Base-by-base conservation (phyloP, 371 early-diverging fungal species). In the Mortierella sp. region DNA sequence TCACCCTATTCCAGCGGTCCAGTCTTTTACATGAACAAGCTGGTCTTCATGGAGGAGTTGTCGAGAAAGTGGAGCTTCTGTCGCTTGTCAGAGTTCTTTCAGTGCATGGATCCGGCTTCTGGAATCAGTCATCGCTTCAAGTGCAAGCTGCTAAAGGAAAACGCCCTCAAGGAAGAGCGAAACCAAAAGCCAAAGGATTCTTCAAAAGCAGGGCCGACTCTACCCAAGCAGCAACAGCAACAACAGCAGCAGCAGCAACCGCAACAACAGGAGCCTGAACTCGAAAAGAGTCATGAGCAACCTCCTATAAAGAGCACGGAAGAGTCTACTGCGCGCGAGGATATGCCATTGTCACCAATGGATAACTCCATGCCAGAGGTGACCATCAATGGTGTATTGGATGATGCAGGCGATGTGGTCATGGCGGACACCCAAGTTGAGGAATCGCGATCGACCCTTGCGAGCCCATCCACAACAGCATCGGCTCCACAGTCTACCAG, bases 61-160 rank as follows among this genome's bases (percentile, higher is more conserved):
- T 88, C 90, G 0, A 82, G 85, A 21, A 88, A 89, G 56, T 92
- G 92, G 92, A 90, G 90, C 70, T 92, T 92, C 79, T 90, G 89
- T 49, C 86, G 90, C 27, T 77, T 92, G 37, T 90, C 90, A 3
- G 91, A 91, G 69, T 90, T 92, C 47, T 92, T 92, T 81, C 90
- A 90, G 73, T 88, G 84, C 41, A 73, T 92, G 39, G 86, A 88
- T 60, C 84, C 85, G 43, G 82, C 83, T 41, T 86, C 91, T 10
- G 89, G 89, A 14, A 83, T 92, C 37, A 89, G 85, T 56, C 90
- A 90, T 67, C 85, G 88, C 55, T 83, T 90, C 45, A 92, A 92
- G 70, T 90, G 90, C 41, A 79, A 86, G 41, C 89, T 92, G 83
- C 71, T 92, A 13, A 90, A 92, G 61, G 87, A 89, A 70, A 88